Evolutionary conservation across 495 filamentous ascomycete genomes (phyloP).

Genomic region (Chaetomidium leptoderma): DNA sequence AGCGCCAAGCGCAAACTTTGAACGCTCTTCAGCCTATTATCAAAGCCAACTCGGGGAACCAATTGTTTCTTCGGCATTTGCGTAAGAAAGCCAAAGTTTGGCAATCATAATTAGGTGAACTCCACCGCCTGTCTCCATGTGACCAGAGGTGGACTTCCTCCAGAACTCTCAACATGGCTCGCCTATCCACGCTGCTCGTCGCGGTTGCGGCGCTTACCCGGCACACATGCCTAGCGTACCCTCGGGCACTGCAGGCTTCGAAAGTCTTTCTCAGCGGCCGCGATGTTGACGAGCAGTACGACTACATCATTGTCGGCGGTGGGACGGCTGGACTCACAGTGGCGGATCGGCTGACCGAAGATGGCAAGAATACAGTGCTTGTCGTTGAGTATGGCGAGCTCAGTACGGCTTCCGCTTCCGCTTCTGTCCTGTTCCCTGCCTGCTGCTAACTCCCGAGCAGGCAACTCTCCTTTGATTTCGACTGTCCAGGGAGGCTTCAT

Average conservation of each 20-base stretch:
- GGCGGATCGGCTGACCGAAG: slow-evolving; percentile 54
- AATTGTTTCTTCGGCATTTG: neutral
- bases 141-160: neutral
- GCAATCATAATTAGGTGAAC: neutral
- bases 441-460: slow-evolving; percentile 11
- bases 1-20: neutral
- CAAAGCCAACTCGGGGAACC: neutral
- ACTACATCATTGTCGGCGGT: slow-evolving; percentile 83
- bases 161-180: neutral
- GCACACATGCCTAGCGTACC: neutral
- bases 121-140: neutral
- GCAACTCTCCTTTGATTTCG: slow-evolving; percentile 23
- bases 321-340: slow-evolving; percentile 89
- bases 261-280: slow-evolving; percentile 12
- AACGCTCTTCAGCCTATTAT: neutral
- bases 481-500: slow-evolving; percentile 29
- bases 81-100: neutral
- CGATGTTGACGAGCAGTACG: slow-evolving; percentile 45
- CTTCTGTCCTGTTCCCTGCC: neutral
- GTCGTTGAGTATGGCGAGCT: slow-evolving; percentile 46
- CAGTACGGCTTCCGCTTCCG: neutral
- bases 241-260: slow-evolving; percentile 3
- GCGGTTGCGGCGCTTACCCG: slow-evolving; percentile 3
- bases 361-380: slow-evolving; percentile 41
- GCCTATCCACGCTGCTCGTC: neutral